These are phyloP conservation scores for Eragrostis nindensis DNA, from an alignment of 176 grass and related monocot genomes.

Conservation along the genomic window DNA sequence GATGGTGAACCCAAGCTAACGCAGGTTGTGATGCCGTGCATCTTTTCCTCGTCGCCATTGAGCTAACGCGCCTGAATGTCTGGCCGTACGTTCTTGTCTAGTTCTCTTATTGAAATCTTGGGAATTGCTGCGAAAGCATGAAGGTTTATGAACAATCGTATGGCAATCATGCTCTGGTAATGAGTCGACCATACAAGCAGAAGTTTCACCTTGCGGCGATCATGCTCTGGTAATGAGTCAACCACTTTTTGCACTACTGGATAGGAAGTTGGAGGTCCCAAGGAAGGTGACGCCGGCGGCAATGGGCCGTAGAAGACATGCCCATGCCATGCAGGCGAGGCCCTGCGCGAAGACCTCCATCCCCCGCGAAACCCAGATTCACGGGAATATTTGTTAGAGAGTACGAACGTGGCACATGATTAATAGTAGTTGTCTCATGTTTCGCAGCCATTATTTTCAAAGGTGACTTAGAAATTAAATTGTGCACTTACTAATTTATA, in stretches of 20 bases:
- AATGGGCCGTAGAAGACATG: constrained; percentile 58
- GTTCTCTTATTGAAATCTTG: constrained; percentile 48
- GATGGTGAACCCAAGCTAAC: constrained; percentile 65
- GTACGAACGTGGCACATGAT: too few species aligned
- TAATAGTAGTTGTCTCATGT: too few species aligned
- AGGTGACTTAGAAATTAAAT: too few species aligned
- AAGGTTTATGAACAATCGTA: neutral
- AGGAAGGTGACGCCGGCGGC: constrained; percentile 57
- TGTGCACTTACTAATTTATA: too few species aligned
- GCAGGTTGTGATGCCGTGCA: constrained; percentile 66
- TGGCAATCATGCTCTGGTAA: too few species aligned
- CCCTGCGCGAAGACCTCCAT: too few species aligned
- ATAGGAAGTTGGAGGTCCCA: too few species aligned
- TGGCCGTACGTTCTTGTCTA: constrained; percentile 41
- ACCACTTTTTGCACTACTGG: constrained; percentile 52
- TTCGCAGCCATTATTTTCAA: too few species aligned
- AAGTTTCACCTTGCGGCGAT: constrained; percentile 55
- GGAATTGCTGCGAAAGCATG: neutral
- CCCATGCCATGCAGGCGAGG: neutral
- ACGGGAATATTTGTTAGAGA: too few species aligned
- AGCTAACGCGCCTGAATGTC: constrained; percentile 38
- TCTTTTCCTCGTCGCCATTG: constrained; percentile 45
- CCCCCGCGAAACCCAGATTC: too few species aligned
- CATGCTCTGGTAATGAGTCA: constrained; percentile 49
- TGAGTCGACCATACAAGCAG: too few species aligned